These are phyloP conservation scores for Achaetomiella virescens DNA, from an alignment of 495 filamentous ascomycete species.

Conservation along the genomic window DNA sequence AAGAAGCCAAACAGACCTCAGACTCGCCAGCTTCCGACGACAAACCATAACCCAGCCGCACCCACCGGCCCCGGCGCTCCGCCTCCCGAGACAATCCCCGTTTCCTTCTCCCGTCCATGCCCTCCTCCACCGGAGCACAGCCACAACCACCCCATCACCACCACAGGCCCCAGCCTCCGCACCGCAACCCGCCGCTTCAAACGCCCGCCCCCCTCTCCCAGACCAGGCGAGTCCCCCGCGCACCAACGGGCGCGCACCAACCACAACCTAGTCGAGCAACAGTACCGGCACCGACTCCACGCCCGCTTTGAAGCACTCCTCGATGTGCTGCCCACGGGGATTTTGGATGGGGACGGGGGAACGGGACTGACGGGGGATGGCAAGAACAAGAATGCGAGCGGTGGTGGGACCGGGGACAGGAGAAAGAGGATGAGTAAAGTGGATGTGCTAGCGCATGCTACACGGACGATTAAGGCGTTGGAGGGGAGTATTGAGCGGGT, in stretches of 20 bases:
- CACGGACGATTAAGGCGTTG: background rate
- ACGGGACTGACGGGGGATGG: background rate
- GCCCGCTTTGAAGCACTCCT: conserved; percentile 13
- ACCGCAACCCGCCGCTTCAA: conserved; percentile 13
- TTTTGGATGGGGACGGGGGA: background rate
- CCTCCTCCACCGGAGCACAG: background rate
- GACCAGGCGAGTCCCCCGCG: conserved; percentile 13
- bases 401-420: background rate
- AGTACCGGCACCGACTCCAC: conserved; percentile 17
- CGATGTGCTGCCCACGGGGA: conserved; percentile 7
- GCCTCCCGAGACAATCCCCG: background rate
- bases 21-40: too few species aligned
- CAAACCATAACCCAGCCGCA: background rate
- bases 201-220: background rate
- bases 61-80: background rate
- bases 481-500: background rate
- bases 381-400: background rate
- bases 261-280: conserved; percentile 16
- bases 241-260: conserved; percentile 10
- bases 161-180: background rate
- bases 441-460: conserved; percentile 6
- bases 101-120: background rate
- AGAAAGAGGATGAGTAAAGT: conserved; percentile 12
- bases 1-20: too few species aligned
- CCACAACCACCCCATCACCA: too few species aligned